A percentile compares a stretch with the other conserved stretches of the same genome.
Evolutionary conservation across 805 yeast genomes (phyloP).

Genomic region (Candida vaughaniae): DNA sequence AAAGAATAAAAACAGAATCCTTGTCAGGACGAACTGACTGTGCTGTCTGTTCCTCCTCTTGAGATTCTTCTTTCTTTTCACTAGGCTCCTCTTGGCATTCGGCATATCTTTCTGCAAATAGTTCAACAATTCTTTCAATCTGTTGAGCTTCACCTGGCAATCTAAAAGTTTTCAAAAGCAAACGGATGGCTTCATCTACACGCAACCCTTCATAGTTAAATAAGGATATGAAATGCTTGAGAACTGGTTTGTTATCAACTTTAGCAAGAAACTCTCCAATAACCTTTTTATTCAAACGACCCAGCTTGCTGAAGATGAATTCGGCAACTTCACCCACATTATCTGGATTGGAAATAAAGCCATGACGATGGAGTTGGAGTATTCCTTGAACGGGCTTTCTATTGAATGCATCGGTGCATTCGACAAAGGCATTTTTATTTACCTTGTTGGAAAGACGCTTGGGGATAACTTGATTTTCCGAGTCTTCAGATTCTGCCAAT

Average conservation of each 20-base stretch:
- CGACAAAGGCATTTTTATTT: constrained; percentile 72
- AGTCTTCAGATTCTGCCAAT: constrained; percentile 6
- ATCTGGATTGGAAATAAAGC: constrained; percentile 51
- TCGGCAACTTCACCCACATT: constrained; percentile 65
- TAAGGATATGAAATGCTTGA: constrained; percentile 61
- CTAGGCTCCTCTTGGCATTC: constrained; percentile 46
- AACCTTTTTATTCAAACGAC: constrained; percentile 80
- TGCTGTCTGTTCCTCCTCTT: constrained; percentile 27
- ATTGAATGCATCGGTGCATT: constrained; percentile 75
- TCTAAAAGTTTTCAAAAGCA: constrained; percentile 77
- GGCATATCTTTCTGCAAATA: constrained; percentile 80
- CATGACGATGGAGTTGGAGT: constrained; percentile 57
- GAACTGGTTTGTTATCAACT: constrained; percentile 58
- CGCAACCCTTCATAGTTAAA: constrained; percentile 77
- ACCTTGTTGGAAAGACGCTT: constrained; percentile 42
- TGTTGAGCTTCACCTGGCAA: constrained; percentile 98
- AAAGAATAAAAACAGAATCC: constrained; percentile 85
- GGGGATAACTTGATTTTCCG: constrained; percentile 18
- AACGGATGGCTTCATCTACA: constrained; percentile 90
- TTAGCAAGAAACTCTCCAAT: constrained; percentile 86
- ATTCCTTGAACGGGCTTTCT: constrained; percentile 77
- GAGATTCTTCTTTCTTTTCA: not conserved
- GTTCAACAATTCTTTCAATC: constrained; percentile 87
- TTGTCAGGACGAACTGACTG: constrained; percentile 64
- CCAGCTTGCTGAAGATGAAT: constrained; percentile 75